A percentile compares a stretch with the other conserved stretches of the same genome.
phyloP scores from a whole-genome alignment of 1,284 basidiomycete genomes.

The Boletus calvinii region DNA sequence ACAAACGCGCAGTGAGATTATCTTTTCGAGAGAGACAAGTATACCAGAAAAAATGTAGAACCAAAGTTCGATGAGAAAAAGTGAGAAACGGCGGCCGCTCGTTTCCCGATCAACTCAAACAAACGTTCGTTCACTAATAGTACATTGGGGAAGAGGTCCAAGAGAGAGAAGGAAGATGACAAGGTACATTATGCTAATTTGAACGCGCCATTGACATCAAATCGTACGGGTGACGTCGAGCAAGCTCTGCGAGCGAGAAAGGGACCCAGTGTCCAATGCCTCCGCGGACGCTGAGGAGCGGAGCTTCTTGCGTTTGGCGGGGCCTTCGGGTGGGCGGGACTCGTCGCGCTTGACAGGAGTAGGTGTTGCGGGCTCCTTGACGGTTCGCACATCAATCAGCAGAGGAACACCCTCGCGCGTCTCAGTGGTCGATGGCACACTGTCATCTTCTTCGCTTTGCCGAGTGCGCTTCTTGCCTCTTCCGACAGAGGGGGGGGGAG shows the following conservation, averaged over 20 bases:
- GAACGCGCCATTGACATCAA: not conserved
- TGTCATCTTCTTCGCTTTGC: slow-evolving; percentile 9
- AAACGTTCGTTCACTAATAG: not conserved
- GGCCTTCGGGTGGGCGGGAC: slow-evolving; percentile 3
- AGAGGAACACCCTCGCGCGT: not conserved
- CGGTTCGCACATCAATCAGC: not conserved
- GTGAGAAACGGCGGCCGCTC: slow-evolving; percentile 1
- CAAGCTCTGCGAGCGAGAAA: slow-evolving; percentile 4
- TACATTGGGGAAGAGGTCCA: not conserved
- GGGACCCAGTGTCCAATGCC: not conserved
- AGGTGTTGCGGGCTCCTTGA: slow-evolving; percentile 3
- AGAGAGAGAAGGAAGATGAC: not conserved
- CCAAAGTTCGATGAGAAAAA: not conserved
- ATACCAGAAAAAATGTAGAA: not conserved
- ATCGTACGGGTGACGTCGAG: slow-evolving; percentile 2
- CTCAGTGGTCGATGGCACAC: not conserved
- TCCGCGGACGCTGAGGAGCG: slow-evolving; percentile 2
- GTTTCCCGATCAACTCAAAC: slow-evolving; percentile 1
- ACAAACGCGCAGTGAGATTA: not conserved
- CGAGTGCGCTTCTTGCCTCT: slow-evolving; percentile 22
- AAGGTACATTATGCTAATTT: not conserved
- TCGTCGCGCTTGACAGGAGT: slow-evolving; percentile 5
- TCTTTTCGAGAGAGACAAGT: no score
- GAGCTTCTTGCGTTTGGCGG: slow-evolving; percentile 19
- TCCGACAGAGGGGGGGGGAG: slow-evolving; percentile 10